phyloP scores from a whole-genome alignment of 225 moss, liverwort and hornwort genomes.

The Pleurozium schreberi region DNA sequence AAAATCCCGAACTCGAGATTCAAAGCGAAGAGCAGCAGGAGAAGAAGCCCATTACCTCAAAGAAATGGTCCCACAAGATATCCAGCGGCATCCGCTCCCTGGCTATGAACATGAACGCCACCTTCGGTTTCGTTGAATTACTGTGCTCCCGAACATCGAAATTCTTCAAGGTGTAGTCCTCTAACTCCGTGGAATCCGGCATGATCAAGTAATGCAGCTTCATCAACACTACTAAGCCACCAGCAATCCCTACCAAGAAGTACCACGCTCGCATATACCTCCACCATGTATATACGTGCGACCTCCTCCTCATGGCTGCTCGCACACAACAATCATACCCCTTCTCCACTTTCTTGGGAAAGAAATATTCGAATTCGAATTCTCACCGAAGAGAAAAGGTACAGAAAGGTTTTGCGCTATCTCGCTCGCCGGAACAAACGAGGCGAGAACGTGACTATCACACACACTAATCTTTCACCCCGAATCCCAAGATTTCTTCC shows the following conservation, averaged over 20 bases:
- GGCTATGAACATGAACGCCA: constrained; percentile 83
- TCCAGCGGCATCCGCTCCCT: constrained; percentile 70
- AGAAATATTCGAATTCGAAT: neutral
- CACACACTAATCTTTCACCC: neutral
- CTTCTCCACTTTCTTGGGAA: neutral
- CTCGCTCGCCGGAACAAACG: neutral
- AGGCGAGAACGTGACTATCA: neutral
- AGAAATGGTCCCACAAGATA: constrained; percentile 76
- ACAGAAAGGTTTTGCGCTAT: neutral
- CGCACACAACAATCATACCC: neutral
- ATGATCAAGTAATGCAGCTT: constrained; percentile 33
- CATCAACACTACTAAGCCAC: constrained; percentile 32
- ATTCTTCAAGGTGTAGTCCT: neutral
- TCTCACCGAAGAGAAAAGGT: neutral
- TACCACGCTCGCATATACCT: constrained; percentile 41
- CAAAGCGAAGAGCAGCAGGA: neutral
- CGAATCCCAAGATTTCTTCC: neutral
- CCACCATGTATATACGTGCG: constrained; percentile 35
- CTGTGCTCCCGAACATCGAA: neutral
- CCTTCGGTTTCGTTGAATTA: constrained; percentile 47
- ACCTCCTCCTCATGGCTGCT: constrained; percentile 63
- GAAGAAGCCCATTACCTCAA: constrained; percentile 26
- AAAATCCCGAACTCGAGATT: neutral
- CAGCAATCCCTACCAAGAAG: constrained; percentile 15
- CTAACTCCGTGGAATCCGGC: constrained; percentile 9